A percentile compares a stretch with the other conserved stretches of the same genome.
Evolutionary conservation across 2,329 filamentous ascomycete genomes (phyloP).

Genomic region (Mycocentrospora acerina): DNA sequence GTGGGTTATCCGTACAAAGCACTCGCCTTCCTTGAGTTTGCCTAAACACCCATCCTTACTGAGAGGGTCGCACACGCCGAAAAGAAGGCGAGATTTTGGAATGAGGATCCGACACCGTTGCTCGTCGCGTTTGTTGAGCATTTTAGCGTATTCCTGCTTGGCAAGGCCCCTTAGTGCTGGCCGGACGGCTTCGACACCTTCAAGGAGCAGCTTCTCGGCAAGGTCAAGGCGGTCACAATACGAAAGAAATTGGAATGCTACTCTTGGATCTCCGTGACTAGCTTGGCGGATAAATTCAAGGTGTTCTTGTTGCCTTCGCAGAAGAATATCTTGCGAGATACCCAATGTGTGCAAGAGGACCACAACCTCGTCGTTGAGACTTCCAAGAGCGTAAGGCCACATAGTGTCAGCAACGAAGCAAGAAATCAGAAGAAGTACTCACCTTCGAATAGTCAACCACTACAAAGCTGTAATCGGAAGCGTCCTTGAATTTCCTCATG

Average conservation of each 20-base stretch:
- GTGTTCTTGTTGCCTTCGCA: slow-evolving; percentile 42
- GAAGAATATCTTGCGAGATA: slow-evolving; percentile 31
- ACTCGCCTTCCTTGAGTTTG: slow-evolving; percentile 43
- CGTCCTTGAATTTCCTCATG: slow-evolving; percentile 48
- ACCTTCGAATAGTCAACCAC: slow-evolving; percentile 48
- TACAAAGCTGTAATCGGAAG: slow-evolving; percentile 40
- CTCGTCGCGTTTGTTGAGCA: slow-evolving; percentile 40
- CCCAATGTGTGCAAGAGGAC: slow-evolving; percentile 44
- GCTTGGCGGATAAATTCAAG: slow-evolving; percentile 38
- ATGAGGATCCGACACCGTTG: slow-evolving; percentile 44
- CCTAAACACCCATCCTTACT: slow-evolving; percentile 14
- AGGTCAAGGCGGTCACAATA: slow-evolving; percentile 36
- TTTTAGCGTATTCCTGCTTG: slow-evolving; percentile 36
- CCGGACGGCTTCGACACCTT: slow-evolving; percentile 38
- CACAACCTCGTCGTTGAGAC: slow-evolving; percentile 48
- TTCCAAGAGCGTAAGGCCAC: slow-evolving; percentile 45
- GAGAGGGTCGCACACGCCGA: slow-evolving; percentile 44
- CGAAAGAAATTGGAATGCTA: slow-evolving; percentile 41
- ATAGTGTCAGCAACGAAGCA: slow-evolving; percentile 1
- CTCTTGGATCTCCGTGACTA: slow-evolving; percentile 19
- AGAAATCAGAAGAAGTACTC: background rate
- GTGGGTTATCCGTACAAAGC: slow-evolving; percentile 42
- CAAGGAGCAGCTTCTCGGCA: slow-evolving; percentile 43
- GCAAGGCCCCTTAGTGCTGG: slow-evolving; percentile 30
- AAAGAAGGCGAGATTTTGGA: slow-evolving; percentile 42